phyloP scores from a whole-genome alignment of 164 flowering plant species.

The Buxus sempervirens region DNA sequence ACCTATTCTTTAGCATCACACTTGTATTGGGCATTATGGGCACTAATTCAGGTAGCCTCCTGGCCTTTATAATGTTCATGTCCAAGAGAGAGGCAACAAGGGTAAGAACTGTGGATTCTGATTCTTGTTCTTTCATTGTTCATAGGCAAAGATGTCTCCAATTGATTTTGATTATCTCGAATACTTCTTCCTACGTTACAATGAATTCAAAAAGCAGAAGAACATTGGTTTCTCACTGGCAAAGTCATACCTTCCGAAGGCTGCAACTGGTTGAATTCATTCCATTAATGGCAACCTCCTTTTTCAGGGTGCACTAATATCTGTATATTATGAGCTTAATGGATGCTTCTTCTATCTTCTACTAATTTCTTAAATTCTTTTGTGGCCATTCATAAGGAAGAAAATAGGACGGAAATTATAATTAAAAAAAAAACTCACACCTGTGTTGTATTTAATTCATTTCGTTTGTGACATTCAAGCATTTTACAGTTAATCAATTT shows the following conservation, averaged over 20 bases:
- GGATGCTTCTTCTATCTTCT: background rate
- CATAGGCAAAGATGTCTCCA: constrained; percentile 84
- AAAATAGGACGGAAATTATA: too few species aligned
- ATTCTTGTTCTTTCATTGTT: background rate
- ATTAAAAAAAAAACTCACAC: too few species aligned
- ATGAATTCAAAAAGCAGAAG: constrained; percentile 72
- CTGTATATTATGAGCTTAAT: constrained; percentile 14
- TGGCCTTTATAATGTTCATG: background rate
- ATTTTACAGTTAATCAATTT: too few species aligned
- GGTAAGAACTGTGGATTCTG: background rate
- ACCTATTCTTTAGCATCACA: constrained; percentile 78
- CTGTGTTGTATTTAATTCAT: too few species aligned
- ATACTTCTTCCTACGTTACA: constrained; percentile 87
- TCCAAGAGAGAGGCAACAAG: background rate
- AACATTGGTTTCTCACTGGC: constrained; percentile 44
- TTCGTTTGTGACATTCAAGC: too few species aligned
- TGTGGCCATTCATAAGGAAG: constrained; percentile 8
- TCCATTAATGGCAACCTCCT: background rate
- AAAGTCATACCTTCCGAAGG: constrained; percentile 36
- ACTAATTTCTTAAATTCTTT: constrained; percentile 23
- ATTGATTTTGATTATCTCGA: constrained; percentile 86
- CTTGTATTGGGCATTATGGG: constrained; percentile 95
- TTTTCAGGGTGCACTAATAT: background rate
- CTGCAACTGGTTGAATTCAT: constrained; percentile 10
- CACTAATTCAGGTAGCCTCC: constrained; percentile 70